Conservation (phyloP, 192 early-diverging fungal species). For the Backusella mclennaniae region DNA sequence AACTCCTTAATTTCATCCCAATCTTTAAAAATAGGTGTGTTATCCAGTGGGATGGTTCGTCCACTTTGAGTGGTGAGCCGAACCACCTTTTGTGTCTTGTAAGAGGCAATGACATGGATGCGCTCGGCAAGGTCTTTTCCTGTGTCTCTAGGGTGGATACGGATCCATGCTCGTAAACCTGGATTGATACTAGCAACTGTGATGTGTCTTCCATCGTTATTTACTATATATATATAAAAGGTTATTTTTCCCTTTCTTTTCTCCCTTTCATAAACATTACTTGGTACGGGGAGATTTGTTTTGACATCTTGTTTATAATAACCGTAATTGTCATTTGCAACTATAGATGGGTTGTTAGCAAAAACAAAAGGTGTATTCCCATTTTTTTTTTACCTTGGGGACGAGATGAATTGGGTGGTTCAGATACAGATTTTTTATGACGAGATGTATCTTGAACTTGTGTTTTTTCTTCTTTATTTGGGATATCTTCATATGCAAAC, state of each 20-base stretch:
- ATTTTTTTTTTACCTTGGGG: background rate
- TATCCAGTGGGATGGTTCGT: conserved; percentile 21
- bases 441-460: background rate
- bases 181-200: conserved; percentile 32
- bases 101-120: conserved; percentile 36
- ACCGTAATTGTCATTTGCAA: background rate
- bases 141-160: conserved; percentile 24
- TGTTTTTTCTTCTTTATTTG: background rate
- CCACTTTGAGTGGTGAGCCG: conserved; percentile 15
- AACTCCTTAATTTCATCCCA: conserved; percentile 28
- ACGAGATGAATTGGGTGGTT: background rate
- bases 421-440: background rate
- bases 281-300: background rate
- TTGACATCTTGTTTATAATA: background rate
- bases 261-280: background rate
- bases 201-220: conserved; percentile 30
- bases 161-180: conserved; percentile 32
- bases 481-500: background rate
- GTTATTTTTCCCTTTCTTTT: background rate
- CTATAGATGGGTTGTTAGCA: background rate
- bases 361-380: background rate
- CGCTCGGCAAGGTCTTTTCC: conserved; percentile 25
- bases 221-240: conserved; percentile 5
- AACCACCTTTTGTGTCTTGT: conserved; percentile 33
- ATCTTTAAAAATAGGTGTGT: conserved; percentile 30